Percentiles rank a stretch among this genome's conserved stretches.
phyloP scores from a whole-genome alignment of 2,329 filamentous ascomycete genomes.

The Aureobasidium mangrovei region DNA sequence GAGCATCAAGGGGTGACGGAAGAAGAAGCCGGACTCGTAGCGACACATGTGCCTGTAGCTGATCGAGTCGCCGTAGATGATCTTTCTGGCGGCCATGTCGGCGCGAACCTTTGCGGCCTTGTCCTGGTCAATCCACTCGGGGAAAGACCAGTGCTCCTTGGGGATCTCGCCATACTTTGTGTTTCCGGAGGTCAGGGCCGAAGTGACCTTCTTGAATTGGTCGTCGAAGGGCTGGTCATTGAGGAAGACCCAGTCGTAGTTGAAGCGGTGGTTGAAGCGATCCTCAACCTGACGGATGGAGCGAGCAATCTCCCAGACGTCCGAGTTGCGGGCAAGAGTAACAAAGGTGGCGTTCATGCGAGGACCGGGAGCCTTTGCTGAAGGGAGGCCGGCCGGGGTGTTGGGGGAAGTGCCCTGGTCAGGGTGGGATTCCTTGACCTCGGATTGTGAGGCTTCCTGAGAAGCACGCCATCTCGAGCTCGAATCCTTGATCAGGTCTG shows the following conservation, averaged over 20 bases:
- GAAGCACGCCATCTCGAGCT: slow-evolving; percentile 22
- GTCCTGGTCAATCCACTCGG: slow-evolving; percentile 89
- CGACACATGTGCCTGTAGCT: slow-evolving; percentile 99
- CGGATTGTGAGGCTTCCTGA: slow-evolving; percentile 12
- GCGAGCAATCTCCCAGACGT: slow-evolving; percentile 93
- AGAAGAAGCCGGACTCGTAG: slow-evolving; percentile 99
- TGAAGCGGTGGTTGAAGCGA: slow-evolving; percentile 91
- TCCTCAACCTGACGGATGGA: slow-evolving; percentile 96
- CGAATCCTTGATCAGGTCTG: slow-evolving; percentile 28
- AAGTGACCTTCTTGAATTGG: slow-evolving; percentile 86
- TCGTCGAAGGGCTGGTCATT: slow-evolving; percentile 94
- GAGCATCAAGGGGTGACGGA: slow-evolving; percentile 84
- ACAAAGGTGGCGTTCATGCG: slow-evolving; percentile 98
- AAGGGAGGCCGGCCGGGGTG: slow-evolving; percentile 28
- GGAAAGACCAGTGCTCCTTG: slow-evolving; percentile 94
- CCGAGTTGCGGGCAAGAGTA: slow-evolving; percentile 82
- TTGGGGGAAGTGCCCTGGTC: slow-evolving; percentile 25
- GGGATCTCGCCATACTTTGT: slow-evolving; percentile 86
- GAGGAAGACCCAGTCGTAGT: slow-evolving; percentile 99
- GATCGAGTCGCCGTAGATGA: slow-evolving; percentile 95
- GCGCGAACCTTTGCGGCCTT: slow-evolving; percentile 83
- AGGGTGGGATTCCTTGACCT: slow-evolving; percentile 12
- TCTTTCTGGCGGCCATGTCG: slow-evolving; percentile 88
- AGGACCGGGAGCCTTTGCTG: slow-evolving; percentile 50
- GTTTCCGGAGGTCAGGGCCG: slow-evolving; percentile 81